A percentile compares a stretch with the other conserved stretches of the same genome.
Conservation (phyloP, 805 yeast genomes). For the Yamadazyma sp. region DNA sequence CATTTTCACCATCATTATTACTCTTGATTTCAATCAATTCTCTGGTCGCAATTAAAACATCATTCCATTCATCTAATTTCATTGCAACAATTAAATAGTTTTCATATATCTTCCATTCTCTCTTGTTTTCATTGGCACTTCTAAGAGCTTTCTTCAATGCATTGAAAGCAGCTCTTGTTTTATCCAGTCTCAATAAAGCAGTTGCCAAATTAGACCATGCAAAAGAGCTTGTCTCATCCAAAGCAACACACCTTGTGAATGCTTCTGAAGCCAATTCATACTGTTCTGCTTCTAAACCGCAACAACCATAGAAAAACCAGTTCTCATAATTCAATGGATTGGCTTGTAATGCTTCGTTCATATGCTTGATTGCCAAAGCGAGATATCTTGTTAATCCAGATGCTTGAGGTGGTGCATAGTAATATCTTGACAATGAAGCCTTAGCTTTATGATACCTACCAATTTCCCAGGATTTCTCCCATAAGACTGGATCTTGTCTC, state of each 20-base stretch:
- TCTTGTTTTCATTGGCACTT: conserved; percentile 59
- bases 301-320: conserved; percentile 91
- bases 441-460: conserved; percentile 85
- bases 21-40: conserved; percentile 57
- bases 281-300: conserved; percentile 71
- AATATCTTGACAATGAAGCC: conserved; percentile 72
- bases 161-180: conserved; percentile 73
- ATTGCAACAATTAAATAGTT: conserved; percentile 81
- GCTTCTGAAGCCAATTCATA: conserved; percentile 85
- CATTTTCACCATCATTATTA: conserved; percentile 55
- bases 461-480: conserved; percentile 86
- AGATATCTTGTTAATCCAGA: conserved; percentile 53
- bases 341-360: conserved; percentile 69
- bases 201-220: conserved; percentile 94
- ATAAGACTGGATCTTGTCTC: conserved; percentile 65
- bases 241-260: conserved; percentile 82
- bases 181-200: conserved; percentile 62
- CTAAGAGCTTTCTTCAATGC: conserved; percentile 81
- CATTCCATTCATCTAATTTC: conserved; percentile 83
- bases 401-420: conserved; percentile 59
- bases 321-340: conserved; percentile 76
- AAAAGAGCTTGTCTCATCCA: conserved; percentile 75
- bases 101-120: conserved; percentile 89
- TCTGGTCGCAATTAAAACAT: conserved; percentile 73
- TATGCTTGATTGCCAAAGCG: conserved; percentile 55